A percentile compares a stretch with the other conserved stretches of the same genome.
phyloP scores from a whole-genome alignment of 805 yeast species.

The Kuraishia molischiana region DNA sequence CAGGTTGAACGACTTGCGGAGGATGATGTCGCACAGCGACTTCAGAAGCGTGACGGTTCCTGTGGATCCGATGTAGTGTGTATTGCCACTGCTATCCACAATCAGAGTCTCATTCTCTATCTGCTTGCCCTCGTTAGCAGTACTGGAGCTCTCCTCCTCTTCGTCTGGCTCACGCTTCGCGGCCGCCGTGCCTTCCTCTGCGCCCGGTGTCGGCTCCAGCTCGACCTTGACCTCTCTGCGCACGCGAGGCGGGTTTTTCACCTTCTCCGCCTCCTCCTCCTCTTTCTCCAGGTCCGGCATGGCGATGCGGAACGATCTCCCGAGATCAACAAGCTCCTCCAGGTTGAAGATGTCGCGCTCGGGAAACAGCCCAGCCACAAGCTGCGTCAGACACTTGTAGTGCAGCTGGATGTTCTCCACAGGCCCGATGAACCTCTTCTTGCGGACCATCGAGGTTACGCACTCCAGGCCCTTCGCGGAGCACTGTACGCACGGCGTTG shows the following conservation, averaged over 20 bases:
- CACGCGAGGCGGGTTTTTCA: not conserved
- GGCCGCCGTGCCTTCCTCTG: not conserved
- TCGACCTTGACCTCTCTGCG: not conserved
- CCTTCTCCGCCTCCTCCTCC: constrained; percentile 4
- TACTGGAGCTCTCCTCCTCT: not conserved
- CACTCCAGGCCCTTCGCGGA: constrained; percentile 26
- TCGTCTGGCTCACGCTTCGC: not conserved
- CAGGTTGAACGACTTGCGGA: constrained; percentile 24
- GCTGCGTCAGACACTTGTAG: constrained; percentile 27
- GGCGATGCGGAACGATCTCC: constrained; percentile 19
- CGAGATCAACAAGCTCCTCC: constrained; percentile 28
- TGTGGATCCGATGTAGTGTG: constrained; percentile 36
- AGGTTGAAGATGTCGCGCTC: constrained; percentile 32
- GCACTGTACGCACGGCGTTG: constrained; percentile 30
- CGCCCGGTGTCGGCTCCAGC: not conserved
- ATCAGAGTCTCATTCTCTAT: constrained; percentile 25
- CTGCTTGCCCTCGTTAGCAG: constrained; percentile 3
- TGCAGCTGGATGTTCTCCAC: constrained; percentile 32
- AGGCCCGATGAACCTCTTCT: constrained; percentile 30
- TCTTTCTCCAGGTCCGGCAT: constrained; percentile 19
- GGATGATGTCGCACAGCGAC: constrained; percentile 31
- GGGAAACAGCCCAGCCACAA: constrained; percentile 32
- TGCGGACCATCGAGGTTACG: constrained; percentile 29
- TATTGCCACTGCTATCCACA: constrained; percentile 33
- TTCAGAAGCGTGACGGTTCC: constrained; percentile 35